A percentile compares a stretch with the other conserved stretches of the same genome.
phyloP scores from a whole-genome alignment of 371 early-diverging fungal genomes.

The Mucor irregularis region DNA sequence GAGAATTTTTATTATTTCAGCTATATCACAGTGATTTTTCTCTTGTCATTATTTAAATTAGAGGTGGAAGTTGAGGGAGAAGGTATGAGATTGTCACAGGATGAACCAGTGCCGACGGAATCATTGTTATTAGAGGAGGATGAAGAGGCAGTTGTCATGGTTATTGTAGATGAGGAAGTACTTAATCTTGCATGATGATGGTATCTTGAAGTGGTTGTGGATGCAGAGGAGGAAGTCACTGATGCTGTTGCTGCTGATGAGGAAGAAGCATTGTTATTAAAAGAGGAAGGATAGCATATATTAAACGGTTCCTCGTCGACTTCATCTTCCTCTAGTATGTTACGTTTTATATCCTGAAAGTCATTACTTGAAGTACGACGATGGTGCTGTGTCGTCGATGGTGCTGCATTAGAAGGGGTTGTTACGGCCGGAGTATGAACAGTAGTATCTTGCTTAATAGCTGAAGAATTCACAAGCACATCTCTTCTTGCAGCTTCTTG shows the following conservation, averaged over 20 bases:
- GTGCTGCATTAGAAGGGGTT: conserved; percentile 9
- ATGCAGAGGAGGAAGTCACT: conserved; percentile 1
- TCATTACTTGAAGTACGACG: conserved; percentile 46
- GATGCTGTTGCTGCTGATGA: neutral
- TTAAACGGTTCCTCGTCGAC: too few relatives aligned
- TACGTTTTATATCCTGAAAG: conserved; percentile 36
- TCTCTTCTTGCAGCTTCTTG: conserved; percentile 65
- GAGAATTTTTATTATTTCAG: too few relatives aligned
- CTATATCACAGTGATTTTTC: neutral
- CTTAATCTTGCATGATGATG: neutral
- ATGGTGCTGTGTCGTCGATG: conserved; percentile 40
- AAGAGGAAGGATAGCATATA: neutral
- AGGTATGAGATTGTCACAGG: conserved; percentile 2
- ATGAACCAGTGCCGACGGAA: too few relatives aligned
- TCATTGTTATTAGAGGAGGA: neutral
- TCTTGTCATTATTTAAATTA: conserved; percentile 6
- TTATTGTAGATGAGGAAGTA: conserved; percentile 6
- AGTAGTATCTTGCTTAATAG: neutral
- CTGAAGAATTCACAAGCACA: neutral
- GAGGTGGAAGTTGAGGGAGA: conserved; percentile 4
- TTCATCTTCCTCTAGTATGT: neutral
- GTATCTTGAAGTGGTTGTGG: conserved; percentile 5
- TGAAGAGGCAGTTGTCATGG: neutral
- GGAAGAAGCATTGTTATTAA: too few relatives aligned
- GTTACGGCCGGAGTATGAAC: neutral